These are phyloP conservation scores for Aristolochia californica DNA, from an alignment of 164 flowering plant species.

Conservation along the genomic window DNA sequence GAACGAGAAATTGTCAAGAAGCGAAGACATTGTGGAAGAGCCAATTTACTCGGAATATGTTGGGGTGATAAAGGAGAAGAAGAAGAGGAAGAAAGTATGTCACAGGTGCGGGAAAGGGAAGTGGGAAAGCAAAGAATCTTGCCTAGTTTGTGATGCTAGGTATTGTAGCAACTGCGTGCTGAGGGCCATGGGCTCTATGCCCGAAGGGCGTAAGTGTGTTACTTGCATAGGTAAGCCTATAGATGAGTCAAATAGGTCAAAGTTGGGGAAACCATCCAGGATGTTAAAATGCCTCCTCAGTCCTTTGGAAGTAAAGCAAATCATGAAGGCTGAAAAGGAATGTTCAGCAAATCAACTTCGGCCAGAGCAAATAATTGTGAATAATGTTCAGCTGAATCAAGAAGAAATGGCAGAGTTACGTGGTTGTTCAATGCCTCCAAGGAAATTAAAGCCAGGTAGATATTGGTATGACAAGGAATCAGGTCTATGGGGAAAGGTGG, in stretches of 20 bases:
- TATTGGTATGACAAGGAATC: conserved; percentile 99
- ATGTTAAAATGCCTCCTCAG: conserved; percentile 61
- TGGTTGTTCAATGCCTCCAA: conserved; percentile 74
- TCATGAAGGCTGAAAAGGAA: conserved; percentile 93
- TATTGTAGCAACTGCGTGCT: conserved; percentile 91
- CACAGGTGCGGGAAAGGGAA: conserved; percentile 72
- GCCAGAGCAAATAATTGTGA: conserved; percentile 88
- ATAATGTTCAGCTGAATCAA: conserved; percentile 56
- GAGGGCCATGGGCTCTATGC: conserved; percentile 99
- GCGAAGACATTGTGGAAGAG: conserved; percentile 29
- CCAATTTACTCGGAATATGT: conserved; percentile 40
- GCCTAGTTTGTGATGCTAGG: conserved; percentile 80
- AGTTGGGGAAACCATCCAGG: conserved; percentile 68
- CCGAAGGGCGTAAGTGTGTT: conserved; percentile 98
- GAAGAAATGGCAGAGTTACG: conserved; percentile 87
- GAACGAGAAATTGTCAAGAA: conserved; percentile 45
- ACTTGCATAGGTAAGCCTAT: conserved; percentile 78
- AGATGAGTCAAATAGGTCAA: conserved; percentile 65
- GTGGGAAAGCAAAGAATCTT: conserved; percentile 85
- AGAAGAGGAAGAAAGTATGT: conserved; percentile 55
- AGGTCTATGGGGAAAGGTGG: conserved; percentile 96
- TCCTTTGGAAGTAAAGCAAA: conserved; percentile 87
- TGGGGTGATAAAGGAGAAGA: conserved; percentile 43
- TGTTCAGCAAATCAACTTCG: conserved; percentile 95
- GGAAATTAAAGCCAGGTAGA: conserved; percentile 79